A percentile compares a stretch with the other conserved stretches of the same genome.
phyloP scores from a whole-genome alignment of 257 asterid species.

The Orobanche coerulescens region DNA sequence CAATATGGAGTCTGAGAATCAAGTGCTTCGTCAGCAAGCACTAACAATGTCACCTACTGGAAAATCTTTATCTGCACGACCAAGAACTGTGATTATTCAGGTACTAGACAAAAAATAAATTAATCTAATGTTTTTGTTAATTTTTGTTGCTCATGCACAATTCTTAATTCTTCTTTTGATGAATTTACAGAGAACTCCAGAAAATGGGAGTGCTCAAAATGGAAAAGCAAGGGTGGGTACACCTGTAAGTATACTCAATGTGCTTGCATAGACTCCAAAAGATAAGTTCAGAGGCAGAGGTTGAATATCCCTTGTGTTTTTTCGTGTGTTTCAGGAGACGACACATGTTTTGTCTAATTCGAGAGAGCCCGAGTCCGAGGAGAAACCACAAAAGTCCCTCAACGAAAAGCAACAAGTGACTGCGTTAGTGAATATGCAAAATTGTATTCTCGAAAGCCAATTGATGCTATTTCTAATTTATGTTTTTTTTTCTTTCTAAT shows the following conservation, averaged over 20 bases:
- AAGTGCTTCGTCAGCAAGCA: conserved; percentile 73
- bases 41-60: conserved; percentile 70
- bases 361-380: conserved; percentile 57
- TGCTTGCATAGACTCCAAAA: too few relatives aligned
- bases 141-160: too few relatives aligned
- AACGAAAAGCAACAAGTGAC: conserved; percentile 69
- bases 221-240: conserved; percentile 44
- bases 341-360: conserved; percentile 42
- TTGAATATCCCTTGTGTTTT: too few relatives aligned
- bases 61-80: conserved; percentile 49
- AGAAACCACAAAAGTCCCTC: conserved; percentile 64
- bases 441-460: too few relatives aligned
- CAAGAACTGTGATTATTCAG: conserved; percentile 46
- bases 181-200: conserved; percentile 58
- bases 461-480: too few relatives aligned
- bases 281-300: too few relatives aligned
- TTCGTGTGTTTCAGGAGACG: conserved; percentile 39
- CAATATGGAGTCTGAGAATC: conserved; percentile 78
- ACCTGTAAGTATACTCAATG: conserved; percentile 41
- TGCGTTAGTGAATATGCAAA: conserved; percentile 7
- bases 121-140: too few relatives aligned
- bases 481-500: too few relatives aligned
- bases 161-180: conserved; percentile 20
- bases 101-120: too few relatives aligned
- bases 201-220: conserved; percentile 45